Conservation (phyloP, 2,329 filamentous ascomycete genomes). For the Diplodia sapinea region DNA sequence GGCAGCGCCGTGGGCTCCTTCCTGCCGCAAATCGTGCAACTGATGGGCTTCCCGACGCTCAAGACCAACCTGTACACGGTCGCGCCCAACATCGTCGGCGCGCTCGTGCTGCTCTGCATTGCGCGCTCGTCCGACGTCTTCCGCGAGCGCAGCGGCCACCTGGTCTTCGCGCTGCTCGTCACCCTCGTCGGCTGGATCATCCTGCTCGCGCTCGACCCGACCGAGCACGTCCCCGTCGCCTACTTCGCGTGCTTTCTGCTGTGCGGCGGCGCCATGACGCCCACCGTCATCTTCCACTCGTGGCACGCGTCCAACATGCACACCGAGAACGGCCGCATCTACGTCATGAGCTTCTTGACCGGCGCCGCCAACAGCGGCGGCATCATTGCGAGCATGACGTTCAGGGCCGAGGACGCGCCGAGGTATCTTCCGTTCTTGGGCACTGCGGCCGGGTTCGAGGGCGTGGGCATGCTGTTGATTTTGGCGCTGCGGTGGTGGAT, state of each 20-base stretch:
- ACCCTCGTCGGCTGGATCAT: constrained; percentile 29
- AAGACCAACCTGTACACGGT: constrained; percentile 30
- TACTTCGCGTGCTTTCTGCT: constrained; percentile 31
- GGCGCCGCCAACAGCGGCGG: constrained; percentile 23
- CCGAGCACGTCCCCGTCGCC: not conserved
- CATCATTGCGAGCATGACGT: constrained; percentile 23
- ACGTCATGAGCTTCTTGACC: constrained; percentile 27
- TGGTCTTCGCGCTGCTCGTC: constrained; percentile 23
- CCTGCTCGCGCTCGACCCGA: constrained; percentile 12
- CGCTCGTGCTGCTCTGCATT: constrained; percentile 14
- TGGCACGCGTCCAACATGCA: constrained; percentile 28
- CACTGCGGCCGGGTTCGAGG: constrained; percentile 18
- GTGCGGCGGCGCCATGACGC: constrained; percentile 28
- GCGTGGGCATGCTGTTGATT: constrained; percentile 24
- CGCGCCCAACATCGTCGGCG: constrained; percentile 31
- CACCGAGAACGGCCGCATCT: constrained; percentile 29
- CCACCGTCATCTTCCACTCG: constrained; percentile 26
- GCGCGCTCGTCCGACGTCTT: constrained; percentile 22
- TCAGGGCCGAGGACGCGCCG: constrained; percentile 25
- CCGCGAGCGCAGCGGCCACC: constrained; percentile 28
- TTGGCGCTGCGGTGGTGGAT: constrained; percentile 30
- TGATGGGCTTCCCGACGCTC: constrained; percentile 18
- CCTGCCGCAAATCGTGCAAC: constrained; percentile 30
- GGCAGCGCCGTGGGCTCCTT: constrained; percentile 28
- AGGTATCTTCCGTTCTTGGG: constrained; percentile 24